Evolutionary conservation across 2,329 filamentous ascomycete genomes (phyloP).

Genomic region (Fusarium robinianum): DNA sequence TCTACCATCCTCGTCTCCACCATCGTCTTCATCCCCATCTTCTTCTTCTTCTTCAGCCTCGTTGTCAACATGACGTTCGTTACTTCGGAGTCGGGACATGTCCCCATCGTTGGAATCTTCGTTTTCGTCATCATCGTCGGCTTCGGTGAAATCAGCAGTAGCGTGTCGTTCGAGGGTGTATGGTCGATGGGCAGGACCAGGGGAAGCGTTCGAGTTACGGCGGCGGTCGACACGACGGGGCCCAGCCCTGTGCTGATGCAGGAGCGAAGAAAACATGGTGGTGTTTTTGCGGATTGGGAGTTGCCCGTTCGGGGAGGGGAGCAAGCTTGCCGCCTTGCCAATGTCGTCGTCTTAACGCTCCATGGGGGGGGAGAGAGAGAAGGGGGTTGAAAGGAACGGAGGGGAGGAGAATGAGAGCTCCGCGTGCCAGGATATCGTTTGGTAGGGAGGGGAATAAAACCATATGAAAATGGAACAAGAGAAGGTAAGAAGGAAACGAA

Average conservation of each 20-base stretch:
- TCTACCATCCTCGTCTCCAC: constrained; percentile 50
- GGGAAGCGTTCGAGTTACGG: constrained; percentile 37
- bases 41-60: constrained; percentile 57
- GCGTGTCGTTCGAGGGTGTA: constrained; percentile 51
- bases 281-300: constrained; percentile 18
- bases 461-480: constrained; percentile 11
- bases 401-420: constrained; percentile 25
- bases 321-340: constrained; percentile 36
- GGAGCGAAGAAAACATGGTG: constrained; percentile 46
- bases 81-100: constrained; percentile 26
- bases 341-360: constrained; percentile 34
- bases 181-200: constrained; percentile 37
- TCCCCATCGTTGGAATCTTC: constrained; percentile 48
- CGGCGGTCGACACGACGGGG: constrained; percentile 41
- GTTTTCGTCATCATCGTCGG: constrained; percentile 58
- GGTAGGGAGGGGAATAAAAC: background rate
- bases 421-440: constrained; percentile 17
- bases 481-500: constrained; percentile 13
- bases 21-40: constrained; percentile 49
- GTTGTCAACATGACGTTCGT: constrained; percentile 33
- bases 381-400: constrained; percentile 27
- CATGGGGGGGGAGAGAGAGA: constrained; percentile 28
- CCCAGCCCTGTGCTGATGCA: constrained; percentile 41
- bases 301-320: constrained; percentile 9
- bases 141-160: constrained; percentile 68